Evolutionary conservation across 2,329 filamentous ascomycete genomes (phyloP).

Genomic region (Rutstroemia sp.): DNA sequence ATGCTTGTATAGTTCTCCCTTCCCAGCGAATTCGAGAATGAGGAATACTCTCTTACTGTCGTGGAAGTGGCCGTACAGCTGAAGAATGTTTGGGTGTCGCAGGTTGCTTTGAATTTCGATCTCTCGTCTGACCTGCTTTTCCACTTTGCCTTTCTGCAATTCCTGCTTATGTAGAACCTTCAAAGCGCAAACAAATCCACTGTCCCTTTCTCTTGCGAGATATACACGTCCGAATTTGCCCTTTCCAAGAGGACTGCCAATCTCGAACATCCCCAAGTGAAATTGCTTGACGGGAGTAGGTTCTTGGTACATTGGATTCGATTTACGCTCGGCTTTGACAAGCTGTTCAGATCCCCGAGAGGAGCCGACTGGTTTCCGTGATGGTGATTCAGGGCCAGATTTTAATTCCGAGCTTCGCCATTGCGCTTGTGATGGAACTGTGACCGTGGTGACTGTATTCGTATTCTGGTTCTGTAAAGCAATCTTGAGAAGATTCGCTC

Average conservation of each 20-base stretch:
- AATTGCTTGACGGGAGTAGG: conserved; percentile 54
- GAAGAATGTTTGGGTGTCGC: conserved; percentile 63
- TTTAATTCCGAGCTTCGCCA: conserved; percentile 36
- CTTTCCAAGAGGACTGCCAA: conserved; percentile 65
- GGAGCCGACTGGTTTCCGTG: conserved; percentile 41
- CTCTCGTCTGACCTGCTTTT: conserved; percentile 66
- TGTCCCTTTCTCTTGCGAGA: conserved; percentile 59
- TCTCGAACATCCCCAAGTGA: conserved; percentile 70
- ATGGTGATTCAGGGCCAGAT: conserved; percentile 41
- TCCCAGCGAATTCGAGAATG: conserved; percentile 65
- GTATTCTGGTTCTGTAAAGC: conserved; percentile 72
- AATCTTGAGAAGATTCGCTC: conserved; percentile 80
- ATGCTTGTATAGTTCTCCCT: conserved; percentile 68
- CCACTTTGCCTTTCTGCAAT: conserved; percentile 57
- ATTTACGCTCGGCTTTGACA: conserved; percentile 42
- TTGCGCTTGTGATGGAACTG: conserved; percentile 60
- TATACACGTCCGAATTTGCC: conserved; percentile 71
- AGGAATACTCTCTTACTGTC: conserved; percentile 67
- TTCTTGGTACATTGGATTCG: conserved; percentile 48
- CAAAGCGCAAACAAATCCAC: conserved; percentile 63
- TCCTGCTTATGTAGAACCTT: conserved; percentile 71
- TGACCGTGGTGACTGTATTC: conserved; percentile 58
- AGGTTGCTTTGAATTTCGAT: conserved; percentile 71
- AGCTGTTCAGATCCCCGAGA: conserved; percentile 42
- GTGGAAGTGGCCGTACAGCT: conserved; percentile 66